A percentile compares a stretch with the other conserved stretches of the same genome.
phyloP scores from a whole-genome alignment of 345 rosid genomes.

The Corchorus capsularis region DNA sequence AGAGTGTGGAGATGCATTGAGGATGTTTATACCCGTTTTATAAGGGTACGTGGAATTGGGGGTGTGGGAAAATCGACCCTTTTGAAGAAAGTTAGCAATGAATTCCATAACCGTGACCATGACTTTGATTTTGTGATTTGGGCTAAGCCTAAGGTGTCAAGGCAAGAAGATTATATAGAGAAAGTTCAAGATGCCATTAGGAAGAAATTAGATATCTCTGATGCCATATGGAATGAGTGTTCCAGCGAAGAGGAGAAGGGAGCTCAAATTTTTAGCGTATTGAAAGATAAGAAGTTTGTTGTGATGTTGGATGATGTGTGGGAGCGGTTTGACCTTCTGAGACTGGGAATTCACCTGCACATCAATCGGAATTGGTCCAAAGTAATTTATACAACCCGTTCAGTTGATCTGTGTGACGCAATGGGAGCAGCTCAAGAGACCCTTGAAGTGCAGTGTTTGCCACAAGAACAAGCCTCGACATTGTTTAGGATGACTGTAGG shows the following conservation, averaged over 20 bases:
- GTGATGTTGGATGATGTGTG: conserved; percentile 31
- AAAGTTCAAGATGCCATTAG: neutral
- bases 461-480: neutral
- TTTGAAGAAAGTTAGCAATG: conserved; percentile 13
- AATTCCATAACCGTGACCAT: neutral
- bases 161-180: neutral
- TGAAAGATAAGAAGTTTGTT: conserved; percentile 16
- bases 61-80: conserved; percentile 14
- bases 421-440: conserved; percentile 5
- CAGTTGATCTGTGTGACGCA: conserved; percentile 8
- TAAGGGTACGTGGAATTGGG: neutral
- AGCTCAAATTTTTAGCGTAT: neutral
- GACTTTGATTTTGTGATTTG: conserved; percentile 13
- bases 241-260: neutral
- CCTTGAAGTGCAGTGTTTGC: conserved; percentile 17
- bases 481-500: conserved; percentile 19
- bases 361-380: conserved; percentile 12
- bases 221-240: conserved; percentile 1
- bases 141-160: neutral
- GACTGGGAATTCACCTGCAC: conserved; percentile 15
- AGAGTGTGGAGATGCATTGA: neutral
- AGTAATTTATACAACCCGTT: conserved; percentile 25
- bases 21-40: neutral
- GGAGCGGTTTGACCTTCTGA: neutral
- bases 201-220: neutral